Evolutionary conservation across 169 alveolate species (phyloP), one percentile per base, ranked within the genome.

Genomic region (Eimeria zaria): DNA sequence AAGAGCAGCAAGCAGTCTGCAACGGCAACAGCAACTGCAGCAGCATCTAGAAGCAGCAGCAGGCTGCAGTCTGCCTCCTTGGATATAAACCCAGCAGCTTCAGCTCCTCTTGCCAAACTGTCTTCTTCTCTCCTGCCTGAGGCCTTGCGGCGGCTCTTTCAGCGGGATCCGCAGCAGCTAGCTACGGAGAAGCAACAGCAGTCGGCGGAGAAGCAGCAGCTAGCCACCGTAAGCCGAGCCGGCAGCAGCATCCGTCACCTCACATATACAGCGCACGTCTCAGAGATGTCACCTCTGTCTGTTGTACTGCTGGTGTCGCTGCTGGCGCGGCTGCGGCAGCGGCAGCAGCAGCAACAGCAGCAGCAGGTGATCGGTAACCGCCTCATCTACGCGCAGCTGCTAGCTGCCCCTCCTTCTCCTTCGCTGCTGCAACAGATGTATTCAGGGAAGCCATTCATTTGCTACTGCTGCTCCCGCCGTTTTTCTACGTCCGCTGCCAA

Each of bases 321-420:
- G 67, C 41, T 78, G 18, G 88, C 88, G 12, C 39, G 89, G 27
- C 69, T 80, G 62, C 89, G 89, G 89, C 89, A 80, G 89, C 89
- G 69, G 41, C 89, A 80, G 89, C 89, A 80, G 89, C 89, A 80
- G 89, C 62, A 27, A n/a, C 89, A 80, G 89, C 89, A 80, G 62
- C 89, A 80, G 71, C 89, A 80, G 36, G 89, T 80, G 24, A 51
- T 30, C 1, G 89, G 89, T n/a, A 48, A 51, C 69, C 58, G 89
- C 44, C 67, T 80, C 27, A 22, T 80, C n/a, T 80, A 80, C 30
- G 89, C 89, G 67, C 89, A 80, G 69, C 89, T 44, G 67, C 89
- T 80, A 7, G n/a, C 64, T 14, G 89, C 89, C 24, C n/a, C 89
- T 46, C 89, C 89, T 36, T 51, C 89, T 27, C 89, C 89, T 46